Evolutionary conservation across 257 asterid genomes (phyloP).

Genomic region (Mitragyna speciosa): DNA sequence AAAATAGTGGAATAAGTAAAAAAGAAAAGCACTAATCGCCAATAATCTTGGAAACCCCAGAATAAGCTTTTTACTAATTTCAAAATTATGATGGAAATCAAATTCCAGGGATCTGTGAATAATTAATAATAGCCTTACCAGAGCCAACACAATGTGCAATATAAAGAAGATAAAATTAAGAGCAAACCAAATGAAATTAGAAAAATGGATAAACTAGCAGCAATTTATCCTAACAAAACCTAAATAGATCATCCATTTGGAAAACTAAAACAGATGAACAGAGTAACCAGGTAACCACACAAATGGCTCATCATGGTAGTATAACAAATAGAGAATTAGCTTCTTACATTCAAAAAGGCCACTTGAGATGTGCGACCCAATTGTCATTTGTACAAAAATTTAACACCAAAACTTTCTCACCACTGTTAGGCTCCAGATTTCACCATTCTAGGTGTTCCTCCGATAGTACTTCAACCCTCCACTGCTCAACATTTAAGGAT

Average conservation of each 20-base stretch:
- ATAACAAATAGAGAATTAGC: slow-evolving; percentile 13
- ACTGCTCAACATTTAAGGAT: not conserved
- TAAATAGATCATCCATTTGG: not conserved
- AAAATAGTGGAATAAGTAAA: too few species aligned
- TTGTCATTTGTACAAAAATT: slow-evolving; percentile 24
- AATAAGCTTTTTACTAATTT: not conserved
- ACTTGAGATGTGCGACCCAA: slow-evolving; percentile 13
- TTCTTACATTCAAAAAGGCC: slow-evolving; percentile 26
- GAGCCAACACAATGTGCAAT: too few species aligned
- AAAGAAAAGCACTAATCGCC: not conserved
- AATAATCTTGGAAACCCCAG: not conserved
- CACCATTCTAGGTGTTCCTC: slow-evolving; percentile 10
- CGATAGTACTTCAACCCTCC: slow-evolving; percentile 6
- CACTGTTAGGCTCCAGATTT: slow-evolving; percentile 3
- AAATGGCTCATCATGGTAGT: slow-evolving; percentile 25
- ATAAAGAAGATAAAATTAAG: not conserved
- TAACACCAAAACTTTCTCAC: slow-evolving; percentile 23
- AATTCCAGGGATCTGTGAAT: not conserved
- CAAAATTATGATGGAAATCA: not conserved
- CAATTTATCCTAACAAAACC: not conserved
- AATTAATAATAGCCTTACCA: not conserved
- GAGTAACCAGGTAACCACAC: slow-evolving; percentile 19
- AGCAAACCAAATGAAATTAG: too few species aligned
- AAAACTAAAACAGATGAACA: slow-evolving; percentile 1
- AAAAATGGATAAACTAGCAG: too few species aligned